Evolutionary conservation across 2,329 filamentous ascomycete genomes (phyloP), one percentile per base, ranked within the genome.

Genomic region (Exophiala sideris): DNA sequence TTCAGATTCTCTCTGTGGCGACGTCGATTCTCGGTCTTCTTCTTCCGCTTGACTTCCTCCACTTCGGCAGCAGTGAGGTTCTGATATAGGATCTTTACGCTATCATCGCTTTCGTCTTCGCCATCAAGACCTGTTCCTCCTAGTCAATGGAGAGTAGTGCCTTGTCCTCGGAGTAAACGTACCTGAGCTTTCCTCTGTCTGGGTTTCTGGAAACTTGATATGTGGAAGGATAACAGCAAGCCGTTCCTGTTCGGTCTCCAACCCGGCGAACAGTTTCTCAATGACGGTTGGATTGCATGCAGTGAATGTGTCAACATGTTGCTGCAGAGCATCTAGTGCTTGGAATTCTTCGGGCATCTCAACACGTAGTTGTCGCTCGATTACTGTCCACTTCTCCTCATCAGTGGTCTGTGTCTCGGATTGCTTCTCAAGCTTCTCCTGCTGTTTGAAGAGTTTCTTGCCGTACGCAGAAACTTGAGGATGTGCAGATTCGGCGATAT

Each of bases 261-360:
- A n/a, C 5, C 35, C 50, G 8, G 29, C 36, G 33, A 52, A 48
- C n/a, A 46, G 33, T 11, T 42, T 9, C 3, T 18, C 18, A 18
- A 47, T 52, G 10, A 24, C 14, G 3, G 29, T 20, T 6, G 29
- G 24, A 9, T 52, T 21, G 5, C 35, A 35, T 2, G 18, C 18
- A n/a, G 50, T 52, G 24, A 32, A 52, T n/a, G 24, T 41, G 5
- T 46, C 11, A 14, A 52, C 44, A 18, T 48, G 50, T 36, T 48
- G 6, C 44, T 52, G 18, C 12, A 52, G 36, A 8, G 16, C 8
- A 11, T 47, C 50, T 1, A 52, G 32, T 5, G 36, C 24, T 2
- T 34, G 2, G 21, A 41, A 42, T 10, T 40, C 35, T n/a, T 14
- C 34, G 3, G 42, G 50, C 14, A 40, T 9, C 33, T 48, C 16